Conservation (phyloP, 352 stramenopile species). For the Globisporangium nodosum region DNA sequence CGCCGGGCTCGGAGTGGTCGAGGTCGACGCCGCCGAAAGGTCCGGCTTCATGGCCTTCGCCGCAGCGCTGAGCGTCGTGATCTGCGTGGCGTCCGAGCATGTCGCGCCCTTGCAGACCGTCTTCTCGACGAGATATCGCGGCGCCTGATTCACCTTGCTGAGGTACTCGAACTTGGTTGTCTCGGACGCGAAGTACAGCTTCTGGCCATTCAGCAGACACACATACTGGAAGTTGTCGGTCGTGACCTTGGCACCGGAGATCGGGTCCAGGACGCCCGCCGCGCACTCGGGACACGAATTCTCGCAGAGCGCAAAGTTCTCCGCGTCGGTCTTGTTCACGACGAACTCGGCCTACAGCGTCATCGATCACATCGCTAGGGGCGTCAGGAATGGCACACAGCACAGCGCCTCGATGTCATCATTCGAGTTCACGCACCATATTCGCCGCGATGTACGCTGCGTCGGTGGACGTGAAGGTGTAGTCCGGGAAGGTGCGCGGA, state of each 20-base stretch:
- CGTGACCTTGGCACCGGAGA: slow-evolving; percentile 51
- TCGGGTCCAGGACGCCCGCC: slow-evolving; percentile 46
- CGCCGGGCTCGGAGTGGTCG: slow-evolving; percentile 13
- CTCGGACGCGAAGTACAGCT: slow-evolving; percentile 81
- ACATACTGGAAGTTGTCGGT: slow-evolving; percentile 62
- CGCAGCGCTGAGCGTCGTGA: slow-evolving; percentile 43
- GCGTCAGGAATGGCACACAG: neutral
- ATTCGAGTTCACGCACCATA: slow-evolving; percentile 30
- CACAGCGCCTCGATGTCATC: neutral
- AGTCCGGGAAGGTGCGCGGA: slow-evolving; percentile 31
- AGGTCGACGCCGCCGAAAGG: slow-evolving; percentile 13
- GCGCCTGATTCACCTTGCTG: slow-evolving; percentile 40
- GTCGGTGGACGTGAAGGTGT: slow-evolving; percentile 59
- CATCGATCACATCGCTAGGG: neutral
- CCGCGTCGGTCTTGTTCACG: slow-evolving; percentile 33
- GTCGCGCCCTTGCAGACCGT: slow-evolving; percentile 44
- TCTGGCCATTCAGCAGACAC: slow-evolving; percentile 71
- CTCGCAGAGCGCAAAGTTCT: slow-evolving; percentile 30
- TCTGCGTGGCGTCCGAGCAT: slow-evolving; percentile 59
- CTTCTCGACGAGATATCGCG: slow-evolving; percentile 43
- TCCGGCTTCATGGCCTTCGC: slow-evolving; percentile 33
- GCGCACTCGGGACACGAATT: slow-evolving; percentile 40
- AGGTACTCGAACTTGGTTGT: slow-evolving; percentile 62
- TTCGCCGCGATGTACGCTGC: slow-evolving; percentile 69
- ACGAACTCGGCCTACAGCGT: slow-evolving; percentile 34